Base-by-base conservation (phyloP, 2,329 filamentous ascomycete genomes). In the Phialophora tarda region DNA sequence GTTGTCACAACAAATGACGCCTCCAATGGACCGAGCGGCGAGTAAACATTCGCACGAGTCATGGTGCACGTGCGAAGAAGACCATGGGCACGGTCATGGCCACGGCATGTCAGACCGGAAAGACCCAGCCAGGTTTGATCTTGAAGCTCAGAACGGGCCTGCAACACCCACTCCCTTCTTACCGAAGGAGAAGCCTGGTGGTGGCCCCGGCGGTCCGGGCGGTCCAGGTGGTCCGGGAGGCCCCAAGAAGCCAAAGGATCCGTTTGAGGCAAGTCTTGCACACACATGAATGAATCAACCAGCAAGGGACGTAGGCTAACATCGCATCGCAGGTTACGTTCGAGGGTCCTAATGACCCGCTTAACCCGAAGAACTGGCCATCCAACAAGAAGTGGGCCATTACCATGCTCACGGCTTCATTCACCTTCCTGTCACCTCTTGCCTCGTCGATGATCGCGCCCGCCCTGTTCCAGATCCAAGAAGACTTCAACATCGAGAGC, bases 371-470 rank as follows among this genome's bases (percentile, higher is more conserved):
- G 66, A 87, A 88, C 75, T 90, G 88, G 86, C 69, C 80, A 0
- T 77, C 76, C 23, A 78, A 76, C 44, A 83, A 82, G 74, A 89
- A 88, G 75, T 89, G 87, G 88, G 76, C 77, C 1, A 82, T 83
- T 21, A 83, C 85, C 2, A 77, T 85, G 47, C 79, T 86, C 62
- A 79, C 88, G 32, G 83, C 86, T 0, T 78, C 80, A 57, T 88
- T 88, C 74, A 88, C 86, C 2, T 83, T 89, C 71, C 84, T 89
- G 66, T 86, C 86, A 3, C 87, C 88, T 0, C 85, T 90, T 41
- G 85, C 87, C 2, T 88, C 85, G 4, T 86, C 85, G 50, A 89
- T 90, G 83, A 75, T 86, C 2, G 82, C 84, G 0, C 84, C 84
- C 0, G 83, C 81, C 0, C 72, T 90, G 47, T 75, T 75, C 8